Evolutionary conservation across 257 asterid species (phyloP), one percentile per base, ranked within the genome.

Genomic region (Anisodus acutangulus): DNA sequence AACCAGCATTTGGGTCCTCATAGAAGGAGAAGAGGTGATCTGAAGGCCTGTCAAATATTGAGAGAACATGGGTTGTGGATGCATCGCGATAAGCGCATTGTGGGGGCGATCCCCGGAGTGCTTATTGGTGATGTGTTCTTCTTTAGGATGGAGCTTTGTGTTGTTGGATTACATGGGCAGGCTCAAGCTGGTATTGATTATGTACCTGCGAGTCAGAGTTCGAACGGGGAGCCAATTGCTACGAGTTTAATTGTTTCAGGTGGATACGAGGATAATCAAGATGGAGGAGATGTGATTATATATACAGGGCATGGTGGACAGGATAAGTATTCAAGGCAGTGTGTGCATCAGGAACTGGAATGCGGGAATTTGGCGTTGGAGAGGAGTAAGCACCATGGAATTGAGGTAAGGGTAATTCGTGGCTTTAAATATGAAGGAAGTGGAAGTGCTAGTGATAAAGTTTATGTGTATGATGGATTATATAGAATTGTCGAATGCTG

Each of bases 241-340:
- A 95, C 99, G 0, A 95, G 99, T 87, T 87, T 95, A 17, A 93
- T 95, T 35, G 95, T 94, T 16, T 95, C 99, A 0, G 99, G 98
- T 17, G 98, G 98, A 3, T 95, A 95, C 9, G 98, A 95, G 83
- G 98, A 95, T 64, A 97, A 95, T 31, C 97, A 87, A 66, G 98
- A 95, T 86, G 82, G 88, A 0, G 99, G 99, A 17, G 97, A 92
- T 59, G 98, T 89, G 86, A 91, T 96, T 9, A 86, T 96, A 8
- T 96, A 96, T 37, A 94, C 99, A 0, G 98, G 99, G 22, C 99
- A 96, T 26, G 99, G 99, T 41, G 99, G 99, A 17, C 99, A 93
- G 90, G 98, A 93, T 81, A 92, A 91, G 84, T 9, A 89, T n/a
- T 71, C 76, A 13, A 82, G 88, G 83, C 98, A 96, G 88, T 93